phyloP scores from a whole-genome alignment of 2,329 filamentous ascomycete genomes.

The Claviceps spartinae region DNA sequence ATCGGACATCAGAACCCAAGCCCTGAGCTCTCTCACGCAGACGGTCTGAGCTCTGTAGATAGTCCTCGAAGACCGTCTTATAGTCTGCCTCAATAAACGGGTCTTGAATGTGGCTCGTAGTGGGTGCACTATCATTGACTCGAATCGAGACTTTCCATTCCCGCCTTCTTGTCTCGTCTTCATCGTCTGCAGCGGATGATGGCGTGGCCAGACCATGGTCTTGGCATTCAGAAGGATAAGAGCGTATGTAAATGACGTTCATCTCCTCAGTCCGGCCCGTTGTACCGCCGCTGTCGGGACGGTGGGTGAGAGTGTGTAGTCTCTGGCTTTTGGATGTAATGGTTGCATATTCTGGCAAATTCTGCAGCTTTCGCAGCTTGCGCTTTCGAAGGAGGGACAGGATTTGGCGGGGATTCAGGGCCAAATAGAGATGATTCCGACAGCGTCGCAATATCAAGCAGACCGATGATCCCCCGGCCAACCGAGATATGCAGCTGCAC shows the following conservation, averaged over 20 bases:
- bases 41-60: conserved; percentile 13
- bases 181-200: background rate
- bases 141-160: conserved; percentile 13
- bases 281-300: background rate
- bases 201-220: conserved; percentile 2
- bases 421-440: background rate
- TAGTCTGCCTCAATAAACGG: conserved; percentile 15
- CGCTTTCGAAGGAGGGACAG: conserved; percentile 1
- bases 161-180: conserved; percentile 7
- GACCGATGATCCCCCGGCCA: background rate
- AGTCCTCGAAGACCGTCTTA: conserved; percentile 13
- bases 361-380: conserved; percentile 2
- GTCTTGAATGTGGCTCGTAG: conserved; percentile 10
- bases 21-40: conserved; percentile 10
- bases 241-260: conserved; percentile 11
- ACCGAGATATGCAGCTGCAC: background rate
- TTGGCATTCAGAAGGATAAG: conserved; percentile 5
- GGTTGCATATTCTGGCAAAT: conserved; percentile 5
- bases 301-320: conserved; percentile 1
- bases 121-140: conserved; percentile 8
- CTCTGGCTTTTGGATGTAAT: conserved; percentile 3
- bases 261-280: conserved; percentile 8
- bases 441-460: background rate
- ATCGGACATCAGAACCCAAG: conserved; percentile 6
- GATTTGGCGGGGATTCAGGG: conserved; percentile 1